These are phyloP conservation scores for Misopates orontium DNA, from an alignment of 257 asterid species.

Conservation along the genomic window DNA sequence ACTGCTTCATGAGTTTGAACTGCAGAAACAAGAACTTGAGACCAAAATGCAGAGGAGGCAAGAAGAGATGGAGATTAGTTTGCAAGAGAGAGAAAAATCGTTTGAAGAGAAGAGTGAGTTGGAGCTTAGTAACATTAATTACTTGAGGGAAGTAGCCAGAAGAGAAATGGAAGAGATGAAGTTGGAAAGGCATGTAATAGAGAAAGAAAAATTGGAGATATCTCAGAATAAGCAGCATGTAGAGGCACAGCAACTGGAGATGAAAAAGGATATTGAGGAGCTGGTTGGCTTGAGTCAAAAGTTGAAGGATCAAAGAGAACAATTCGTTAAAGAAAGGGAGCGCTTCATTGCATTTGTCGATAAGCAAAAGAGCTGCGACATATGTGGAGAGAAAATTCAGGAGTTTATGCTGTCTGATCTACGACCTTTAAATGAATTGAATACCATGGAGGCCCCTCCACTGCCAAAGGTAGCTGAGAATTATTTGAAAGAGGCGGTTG, in stretches of 20 bases:
- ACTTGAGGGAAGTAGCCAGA: conserved; percentile 68
- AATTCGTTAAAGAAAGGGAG: conserved; percentile 76
- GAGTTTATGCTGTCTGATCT: conserved; percentile 79
- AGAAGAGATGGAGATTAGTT: conserved; percentile 71
- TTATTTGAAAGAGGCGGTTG: conserved; percentile 57
- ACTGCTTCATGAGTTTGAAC: conserved; percentile 66
- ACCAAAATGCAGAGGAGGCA: conserved; percentile 54
- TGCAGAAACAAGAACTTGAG: conserved; percentile 72
- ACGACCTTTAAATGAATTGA: conserved; percentile 51
- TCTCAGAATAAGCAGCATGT: conserved; percentile 67
- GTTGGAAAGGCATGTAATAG: conserved; percentile 52
- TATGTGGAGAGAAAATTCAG: conserved; percentile 67
- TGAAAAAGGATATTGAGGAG: conserved; percentile 85
- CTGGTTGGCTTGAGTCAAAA: conserved; percentile 76
- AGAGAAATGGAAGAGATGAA: conserved; percentile 92
- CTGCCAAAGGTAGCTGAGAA: conserved; percentile 62
- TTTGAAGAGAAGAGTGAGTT: conserved; percentile 66
- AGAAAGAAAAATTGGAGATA: conserved; percentile 71
- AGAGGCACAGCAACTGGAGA: conserved; percentile 75
- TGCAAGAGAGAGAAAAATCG: conserved; percentile 54
- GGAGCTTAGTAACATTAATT: conserved; percentile 60
- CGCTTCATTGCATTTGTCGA: conserved; percentile 72
- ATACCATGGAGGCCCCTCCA: conserved; percentile 55
- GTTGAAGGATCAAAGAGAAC: conserved; percentile 88
- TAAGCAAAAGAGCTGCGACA: conserved; percentile 63